Evolutionary conservation across 2,329 filamentous ascomycete species (phyloP), one percentile per base, ranked within the genome.

Genomic region (Didymella segeticola): DNA sequence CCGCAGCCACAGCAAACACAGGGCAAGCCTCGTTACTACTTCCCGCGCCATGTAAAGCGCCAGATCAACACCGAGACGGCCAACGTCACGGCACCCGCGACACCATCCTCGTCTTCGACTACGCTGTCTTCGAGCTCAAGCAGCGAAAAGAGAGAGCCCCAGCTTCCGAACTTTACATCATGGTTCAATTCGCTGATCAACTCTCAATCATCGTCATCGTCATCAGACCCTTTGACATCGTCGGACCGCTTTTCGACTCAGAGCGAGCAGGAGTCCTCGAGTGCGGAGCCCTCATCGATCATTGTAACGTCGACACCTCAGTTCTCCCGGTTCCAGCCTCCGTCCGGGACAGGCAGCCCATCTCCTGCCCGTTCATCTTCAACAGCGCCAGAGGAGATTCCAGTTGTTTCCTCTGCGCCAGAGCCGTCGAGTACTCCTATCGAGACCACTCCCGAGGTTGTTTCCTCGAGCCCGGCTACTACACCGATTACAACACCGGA

Each of bases 31-130:
- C 71, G 73, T 60, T 80, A 80, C 72, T 80, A 80, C 68, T 79
- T 79, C 56, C 77, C 78, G n/a, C 74, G 76, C 49, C 73, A 78
- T 47, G 64, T 79, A 25, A 80, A 79, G 68, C 70, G 79, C 45
- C 72, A 78, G 60, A 74, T 75, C 47, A 61, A 70, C 38, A 64
- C 67, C 43, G 39, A 48, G 4, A 30, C 43, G 15, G 70, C 69
- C 45, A 74, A 76, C 48, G 65, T 59, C 20, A 74, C 73, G 33
- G 61, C 63, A 14, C 60, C 71, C 19, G 66, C 69, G 33, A 47
- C 61, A 4, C 43, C 66, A 4, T 60, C 67, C 12, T 66, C 65
- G 2, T 56, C 59, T 14, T 61, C 61, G 9, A 27, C 52, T 26
- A 22, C 42, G 4, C 7, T 29, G 0, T 46, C 45, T 14, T 63